Evolutionary conservation across 768 basidiomycete species (phyloP).

Genomic region (Kondoa subrosea): DNA sequence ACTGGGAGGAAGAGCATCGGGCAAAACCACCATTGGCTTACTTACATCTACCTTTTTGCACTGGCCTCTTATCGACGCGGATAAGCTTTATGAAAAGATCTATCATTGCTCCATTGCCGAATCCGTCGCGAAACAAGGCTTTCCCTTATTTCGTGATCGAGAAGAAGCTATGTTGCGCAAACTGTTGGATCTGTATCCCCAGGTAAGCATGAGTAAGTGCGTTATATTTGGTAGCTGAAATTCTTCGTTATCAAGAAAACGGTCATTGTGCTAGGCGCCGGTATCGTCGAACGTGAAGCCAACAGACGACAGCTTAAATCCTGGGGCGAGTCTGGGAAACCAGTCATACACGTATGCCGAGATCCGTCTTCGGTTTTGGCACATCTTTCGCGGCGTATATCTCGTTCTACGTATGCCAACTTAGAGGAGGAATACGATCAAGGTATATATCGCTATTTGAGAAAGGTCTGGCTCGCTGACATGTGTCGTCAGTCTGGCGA

Average conservation of each 20-base stretch:
- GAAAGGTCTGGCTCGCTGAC: neutral
- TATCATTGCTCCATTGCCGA: neutral
- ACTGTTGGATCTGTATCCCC: neutral
- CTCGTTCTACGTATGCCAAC: neutral
- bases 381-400: neutral
- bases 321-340: neutral
- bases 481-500: neutral
- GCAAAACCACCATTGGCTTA: neutral
- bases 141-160: neutral
- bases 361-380: neutral
- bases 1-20: neutral
- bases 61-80: neutral
- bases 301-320: neutral
- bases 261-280: neutral
- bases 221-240: neutral
- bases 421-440: neutral
- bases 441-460: neutral
- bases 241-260: neutral
- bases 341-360: neutral
- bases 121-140: neutral
- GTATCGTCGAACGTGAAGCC: neutral
- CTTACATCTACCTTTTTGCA: neutral
- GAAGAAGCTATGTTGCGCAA: neutral
- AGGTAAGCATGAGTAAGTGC: neutral
- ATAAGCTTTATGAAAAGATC: neutral